Percentiles rank a stretch among this genome's conserved stretches.
phyloP scores from a whole-genome alignment of 768 basidiomycete genomes.

The Mycena belliarum region DNA sequence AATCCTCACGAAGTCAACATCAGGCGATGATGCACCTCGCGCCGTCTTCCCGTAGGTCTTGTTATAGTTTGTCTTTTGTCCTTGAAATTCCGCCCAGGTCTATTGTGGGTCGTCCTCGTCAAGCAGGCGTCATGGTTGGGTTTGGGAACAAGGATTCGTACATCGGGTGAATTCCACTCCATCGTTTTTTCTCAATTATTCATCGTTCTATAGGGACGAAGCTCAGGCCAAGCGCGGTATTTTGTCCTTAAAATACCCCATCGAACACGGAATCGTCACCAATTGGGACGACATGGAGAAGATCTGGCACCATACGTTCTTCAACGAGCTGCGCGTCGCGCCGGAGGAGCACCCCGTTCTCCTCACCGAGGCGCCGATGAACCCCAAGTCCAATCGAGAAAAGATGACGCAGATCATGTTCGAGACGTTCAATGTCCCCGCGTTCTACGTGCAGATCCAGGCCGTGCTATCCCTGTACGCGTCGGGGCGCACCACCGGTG shows the following conservation, averaged over 20 bases:
- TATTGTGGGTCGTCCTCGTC: constrained; percentile 72
- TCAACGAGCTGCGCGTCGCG: constrained; percentile 73
- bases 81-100: constrained; percentile 45
- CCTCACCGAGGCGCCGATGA: constrained; percentile 71
- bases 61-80: background rate
- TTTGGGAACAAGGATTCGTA: constrained; percentile 80
- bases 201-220: constrained; percentile 52
- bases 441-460: constrained; percentile 72
- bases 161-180: constrained; percentile 49
- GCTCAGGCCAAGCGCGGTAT: constrained; percentile 75
- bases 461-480: constrained; percentile 70
- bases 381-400: constrained; percentile 71
- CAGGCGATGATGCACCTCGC: constrained; percentile 64
- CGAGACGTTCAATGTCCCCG: constrained; percentile 73
- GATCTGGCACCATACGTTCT: constrained; percentile 23
- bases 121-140: constrained; percentile 76
- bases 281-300: constrained; percentile 25
- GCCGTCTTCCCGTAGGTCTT: constrained; percentile 71
- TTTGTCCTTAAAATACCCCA: constrained; percentile 66
- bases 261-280: constrained; percentile 20
- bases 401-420: constrained; percentile 79
- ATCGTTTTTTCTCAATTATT: no score
- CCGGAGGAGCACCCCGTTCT: constrained; percentile 74
- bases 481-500: constrained; percentile 69
- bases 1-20: constrained; percentile 19